Conservation (phyloP, 2,329 filamentous ascomycete species). For the Penicillium occitanis region DNA sequence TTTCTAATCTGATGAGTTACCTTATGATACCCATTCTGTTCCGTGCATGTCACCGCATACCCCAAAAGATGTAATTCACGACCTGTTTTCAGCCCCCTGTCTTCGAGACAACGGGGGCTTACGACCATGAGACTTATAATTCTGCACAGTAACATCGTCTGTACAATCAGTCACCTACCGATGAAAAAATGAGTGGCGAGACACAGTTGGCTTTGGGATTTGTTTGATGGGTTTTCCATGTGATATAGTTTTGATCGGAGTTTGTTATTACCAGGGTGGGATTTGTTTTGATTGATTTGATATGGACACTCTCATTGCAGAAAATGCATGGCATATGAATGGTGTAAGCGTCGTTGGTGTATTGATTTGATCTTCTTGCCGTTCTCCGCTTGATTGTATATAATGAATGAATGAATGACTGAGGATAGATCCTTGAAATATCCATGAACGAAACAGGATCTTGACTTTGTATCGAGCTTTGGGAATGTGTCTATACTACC, state of each 20-base stretch:
- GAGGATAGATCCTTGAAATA: background rate
- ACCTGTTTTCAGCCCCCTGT: background rate
- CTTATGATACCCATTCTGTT: conserved; percentile 7
- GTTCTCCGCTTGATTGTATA: conserved; percentile 10
- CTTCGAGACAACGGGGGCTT: background rate
- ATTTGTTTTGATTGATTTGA: conserved; percentile 5
- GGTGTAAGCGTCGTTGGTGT: background rate
- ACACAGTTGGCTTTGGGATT: background rate
- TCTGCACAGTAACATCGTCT: background rate
- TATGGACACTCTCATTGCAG: conserved; percentile 7
- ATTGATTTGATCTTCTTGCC: background rate
- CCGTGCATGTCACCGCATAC: background rate
- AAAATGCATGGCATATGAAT: conserved; percentile 13
- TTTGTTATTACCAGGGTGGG: background rate
- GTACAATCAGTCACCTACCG: background rate
- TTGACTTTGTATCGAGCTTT: too few relatives aligned
- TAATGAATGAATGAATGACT: conserved; percentile 15
- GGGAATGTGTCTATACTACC: too few relatives aligned
- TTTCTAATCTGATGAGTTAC: background rate
- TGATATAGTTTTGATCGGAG: conserved; percentile 11
- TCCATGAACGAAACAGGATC: background rate
- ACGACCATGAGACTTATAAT: conserved; percentile 7
- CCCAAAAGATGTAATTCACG: background rate
- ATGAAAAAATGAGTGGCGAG: background rate
- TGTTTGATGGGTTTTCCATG: background rate